These are phyloP conservation scores for Claviceps sorghi DNA, from an alignment of 2,329 filamentous ascomycete species.

Conservation along the genomic window DNA sequence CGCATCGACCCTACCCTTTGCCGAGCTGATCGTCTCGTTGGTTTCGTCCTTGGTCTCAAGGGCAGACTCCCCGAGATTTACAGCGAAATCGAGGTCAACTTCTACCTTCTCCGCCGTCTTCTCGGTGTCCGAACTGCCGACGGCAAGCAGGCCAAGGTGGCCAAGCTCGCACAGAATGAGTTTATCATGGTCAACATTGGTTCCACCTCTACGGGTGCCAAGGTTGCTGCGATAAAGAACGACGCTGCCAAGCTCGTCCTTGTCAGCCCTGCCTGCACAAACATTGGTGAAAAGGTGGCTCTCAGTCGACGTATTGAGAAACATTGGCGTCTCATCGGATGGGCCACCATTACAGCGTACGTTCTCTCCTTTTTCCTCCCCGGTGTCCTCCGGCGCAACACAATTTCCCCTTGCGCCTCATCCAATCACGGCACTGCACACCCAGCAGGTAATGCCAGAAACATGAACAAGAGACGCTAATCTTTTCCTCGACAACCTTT, in stretches of 20 bases:
- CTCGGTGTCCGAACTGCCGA: constrained; percentile 96
- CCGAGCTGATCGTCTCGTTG: constrained; percentile 95
- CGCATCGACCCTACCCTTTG: constrained; percentile 95
- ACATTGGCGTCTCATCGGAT: constrained; percentile 93
- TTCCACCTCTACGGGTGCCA: constrained; percentile 90
- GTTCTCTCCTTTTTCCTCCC: constrained; percentile 14
- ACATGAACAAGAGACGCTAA: not conserved
- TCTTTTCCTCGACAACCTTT: not conserved
- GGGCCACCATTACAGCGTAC: constrained; percentile 66
- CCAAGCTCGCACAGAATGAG: constrained; percentile 95
- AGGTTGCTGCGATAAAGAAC: constrained; percentile 92
- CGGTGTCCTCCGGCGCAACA: no score
- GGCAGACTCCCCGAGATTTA: constrained; percentile 93
- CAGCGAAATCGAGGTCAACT: constrained; percentile 97
- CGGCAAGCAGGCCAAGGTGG: constrained; percentile 98
- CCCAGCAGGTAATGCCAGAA: not conserved
- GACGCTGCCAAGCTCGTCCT: constrained; percentile 92
- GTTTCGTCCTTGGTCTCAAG: constrained; percentile 91
- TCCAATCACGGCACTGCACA: not conserved
- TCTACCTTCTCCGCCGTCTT: constrained; percentile 88
- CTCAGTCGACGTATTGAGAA: constrained; percentile 95
- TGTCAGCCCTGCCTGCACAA: constrained; percentile 89
- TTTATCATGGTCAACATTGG: constrained; percentile 99
- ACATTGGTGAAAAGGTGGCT: constrained; percentile 95
- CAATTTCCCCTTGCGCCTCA: no score